Evolutionary conservation across 257 asterid genomes (phyloP), one percentile per base, ranked within the genome.

Genomic region (Nicotiana tabacum): DNA sequence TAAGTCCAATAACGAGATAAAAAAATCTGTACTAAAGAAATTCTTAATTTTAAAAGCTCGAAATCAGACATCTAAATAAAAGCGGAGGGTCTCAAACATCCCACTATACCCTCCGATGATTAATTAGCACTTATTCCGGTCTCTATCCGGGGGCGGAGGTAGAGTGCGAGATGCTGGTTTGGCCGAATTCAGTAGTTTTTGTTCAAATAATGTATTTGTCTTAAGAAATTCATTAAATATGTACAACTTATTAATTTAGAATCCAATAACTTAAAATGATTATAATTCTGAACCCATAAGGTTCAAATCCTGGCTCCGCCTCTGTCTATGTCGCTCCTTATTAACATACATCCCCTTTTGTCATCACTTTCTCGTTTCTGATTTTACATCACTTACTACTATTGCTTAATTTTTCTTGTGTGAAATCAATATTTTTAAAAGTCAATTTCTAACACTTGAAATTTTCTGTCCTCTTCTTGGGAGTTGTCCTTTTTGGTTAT

Each of bases 51-150:
- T 32, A 2, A 30, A 0, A 3, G 3, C 15, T 67, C 2, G 7
- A 16, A 1, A 33, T 9, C 9, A 0, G 1, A 17, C 2, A 0
- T 35, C 29, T 35, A 0, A 35, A 0, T 67, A 67, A 17, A 17
- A 29, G 1, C 0, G 0, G 1, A 35, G 2, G 4, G 9, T 4
- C 3, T 17, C 2, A 67, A 9, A 5, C 16, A 33, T 8, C 29
- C 0, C 16, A 61, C 21, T 7, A 9, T 61, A 61, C 4, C 1
- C 9, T 57, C 8, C 9, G 2, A 37, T 7, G 8, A 27, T 64
- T 27, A 6, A 8, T 66, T 66, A 43, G 5, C 24, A 30, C 0
- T 66, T 66, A 32, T 1, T 66, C 24, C 18, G 3, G 30, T 67
- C 51, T 37, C 15, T 33, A 68, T 68, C 33, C 33, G 3, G 33